A percentile compares a stretch with the other conserved stretches of the same genome.
Conservation (phyloP, 1,284 basidiomycete species). For the Trichosporon ovoides region DNA sequence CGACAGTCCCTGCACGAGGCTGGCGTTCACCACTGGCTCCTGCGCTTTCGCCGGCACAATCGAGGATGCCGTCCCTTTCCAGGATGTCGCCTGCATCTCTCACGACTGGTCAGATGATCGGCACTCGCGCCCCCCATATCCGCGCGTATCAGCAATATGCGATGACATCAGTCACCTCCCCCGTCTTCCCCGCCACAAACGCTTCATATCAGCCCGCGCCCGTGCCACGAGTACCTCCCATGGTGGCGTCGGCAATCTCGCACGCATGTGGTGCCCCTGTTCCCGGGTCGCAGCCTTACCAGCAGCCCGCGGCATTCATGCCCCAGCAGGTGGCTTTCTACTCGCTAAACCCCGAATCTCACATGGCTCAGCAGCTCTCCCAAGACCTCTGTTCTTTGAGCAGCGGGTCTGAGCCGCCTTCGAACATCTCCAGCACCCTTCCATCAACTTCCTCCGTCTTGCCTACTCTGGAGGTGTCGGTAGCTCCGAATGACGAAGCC, state of each 20-base stretch:
- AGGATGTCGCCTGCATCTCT: not conserved
- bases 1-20: not conserved
- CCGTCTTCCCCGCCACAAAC: not conserved
- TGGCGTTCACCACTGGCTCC: not conserved
- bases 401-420: not conserved
- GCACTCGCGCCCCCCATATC: not conserved
- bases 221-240: not conserved
- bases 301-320: not conserved
- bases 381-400: not conserved
- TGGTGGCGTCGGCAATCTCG: not conserved
- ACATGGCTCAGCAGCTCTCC: not conserved
- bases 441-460: not conserved
- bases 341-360: not conserved
- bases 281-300: not conserved
- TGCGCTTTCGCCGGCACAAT: not conserved
- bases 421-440: not conserved
- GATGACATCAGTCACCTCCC: not conserved
- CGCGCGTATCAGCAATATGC: not conserved
- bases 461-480: not conserved
- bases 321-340: not conserved
- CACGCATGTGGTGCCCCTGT: not conserved
- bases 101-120: not conserved
- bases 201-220: not conserved
- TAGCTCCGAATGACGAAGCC: not conserved
- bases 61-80: not conserved